Conservation (phyloP, 2,329 filamentous ascomycete species). For the Colletotrichum falcatum region DNA sequence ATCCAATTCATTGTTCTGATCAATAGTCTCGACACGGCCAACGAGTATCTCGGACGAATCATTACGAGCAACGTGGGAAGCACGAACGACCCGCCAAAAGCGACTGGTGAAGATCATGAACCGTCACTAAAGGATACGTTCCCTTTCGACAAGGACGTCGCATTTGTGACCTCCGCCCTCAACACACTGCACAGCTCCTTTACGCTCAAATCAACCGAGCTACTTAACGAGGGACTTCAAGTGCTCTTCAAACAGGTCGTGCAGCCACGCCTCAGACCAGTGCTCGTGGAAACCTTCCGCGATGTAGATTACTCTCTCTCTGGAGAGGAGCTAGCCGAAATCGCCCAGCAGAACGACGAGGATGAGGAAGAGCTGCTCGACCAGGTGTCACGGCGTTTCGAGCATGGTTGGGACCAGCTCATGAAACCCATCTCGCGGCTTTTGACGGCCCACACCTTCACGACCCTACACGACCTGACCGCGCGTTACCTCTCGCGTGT, state of each 20-base stretch:
- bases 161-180: slow-evolving; percentile 76
- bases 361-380: slow-evolving; percentile 69
- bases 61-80: slow-evolving; percentile 74
- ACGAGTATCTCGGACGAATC: slow-evolving; percentile 91
- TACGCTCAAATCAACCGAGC: slow-evolving; percentile 80
- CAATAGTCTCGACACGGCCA: slow-evolving; percentile 94
- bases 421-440: slow-evolving; percentile 87
- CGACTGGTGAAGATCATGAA: slow-evolving; percentile 51
- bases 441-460: slow-evolving; percentile 82
- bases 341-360: slow-evolving; percentile 65
- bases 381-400: slow-evolving; percentile 82
- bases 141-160: slow-evolving; percentile 81
- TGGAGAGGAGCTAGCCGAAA: slow-evolving; percentile 70
- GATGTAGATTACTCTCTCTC: slow-evolving; percentile 87
- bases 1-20: slow-evolving; percentile 92
- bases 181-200: slow-evolving; percentile 79
- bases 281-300: slow-evolving; percentile 89
- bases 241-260: slow-evolving; percentile 91
- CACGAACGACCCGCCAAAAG: slow-evolving; percentile 50
- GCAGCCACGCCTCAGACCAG: slow-evolving; percentile 84
- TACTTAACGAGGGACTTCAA: slow-evolving; percentile 85
- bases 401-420: slow-evolving; percentile 85
- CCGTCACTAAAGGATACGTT: slow-evolving; percentile 74
- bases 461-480: slow-evolving; percentile 79
- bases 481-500: slow-evolving; percentile 80